Conservation (phyloP, 1,284 basidiomycete species). For the Heliocybe sulcata region DNA sequence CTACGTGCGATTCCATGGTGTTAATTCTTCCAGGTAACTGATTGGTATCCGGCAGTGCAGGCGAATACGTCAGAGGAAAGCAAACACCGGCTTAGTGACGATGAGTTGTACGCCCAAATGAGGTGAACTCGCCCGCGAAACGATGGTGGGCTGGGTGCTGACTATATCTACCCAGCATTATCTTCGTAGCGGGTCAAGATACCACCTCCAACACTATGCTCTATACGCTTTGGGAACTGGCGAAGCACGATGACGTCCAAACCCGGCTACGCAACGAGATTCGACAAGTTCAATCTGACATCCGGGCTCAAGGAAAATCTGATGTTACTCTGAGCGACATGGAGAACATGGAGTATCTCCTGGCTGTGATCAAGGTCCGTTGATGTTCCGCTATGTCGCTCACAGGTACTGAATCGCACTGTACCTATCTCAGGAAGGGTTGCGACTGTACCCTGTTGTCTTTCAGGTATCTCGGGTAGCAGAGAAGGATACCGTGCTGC, state of each 20-base stretch:
- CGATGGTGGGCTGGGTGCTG: background rate
- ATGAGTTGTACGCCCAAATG: background rate
- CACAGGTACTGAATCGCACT: background rate
- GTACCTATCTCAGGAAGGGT: background rate
- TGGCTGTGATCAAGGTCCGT: background rate
- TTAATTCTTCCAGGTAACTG: background rate
- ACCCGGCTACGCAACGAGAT: background rate
- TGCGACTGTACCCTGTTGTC: background rate
- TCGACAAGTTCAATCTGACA: background rate
- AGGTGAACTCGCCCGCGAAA: background rate
- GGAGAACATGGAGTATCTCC: background rate
- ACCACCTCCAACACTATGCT: background rate
- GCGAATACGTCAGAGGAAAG: background rate
- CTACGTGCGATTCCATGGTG: background rate
- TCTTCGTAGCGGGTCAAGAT: background rate
- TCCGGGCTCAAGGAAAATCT: background rate
- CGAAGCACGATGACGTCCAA: background rate
- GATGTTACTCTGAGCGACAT: background rate
- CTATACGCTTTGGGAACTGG: background rate
- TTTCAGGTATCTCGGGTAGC: background rate
- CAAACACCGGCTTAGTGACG: background rate
- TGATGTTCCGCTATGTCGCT: background rate
- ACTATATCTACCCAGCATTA: background rate
- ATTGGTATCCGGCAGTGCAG: background rate
- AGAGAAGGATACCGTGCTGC: background rate